Base-by-base conservation (phyloP, 805 yeast genomes). In the Teunomyces funiuensis region DNA sequence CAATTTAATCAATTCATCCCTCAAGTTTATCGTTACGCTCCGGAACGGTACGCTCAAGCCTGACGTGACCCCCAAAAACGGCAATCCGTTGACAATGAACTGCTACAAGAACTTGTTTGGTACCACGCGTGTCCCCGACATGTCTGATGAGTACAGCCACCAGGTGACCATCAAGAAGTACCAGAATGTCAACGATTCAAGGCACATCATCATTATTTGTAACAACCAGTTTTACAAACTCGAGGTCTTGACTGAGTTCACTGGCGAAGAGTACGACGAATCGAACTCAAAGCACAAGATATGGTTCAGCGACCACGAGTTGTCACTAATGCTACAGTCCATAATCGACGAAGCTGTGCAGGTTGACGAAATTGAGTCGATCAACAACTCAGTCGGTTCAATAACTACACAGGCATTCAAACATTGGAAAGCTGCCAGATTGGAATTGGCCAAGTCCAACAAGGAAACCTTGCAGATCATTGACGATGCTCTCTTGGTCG, bases 31-130 rank as follows among this genome's bases (percentile, higher is more conserved):
- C 13, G 66, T 79, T 11, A 77, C 85, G 11, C 62, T 84, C 43
- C 71, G 85, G 40, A 69, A 65, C 33, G 79, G 74, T 11, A 60
- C 73, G 0, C 63, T 85, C 40, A 68, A 74, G 37, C 79, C 82
- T 0, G 95, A 85, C 58, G 38, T 60, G n/a, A 66, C 80, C 17
- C 79, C 83, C 2, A 70, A 69, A 37, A 65, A 66, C 30, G 71
- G 71, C 1, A 66, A 61, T 14, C 79, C 82, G 0, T 63, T 83
- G 40, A 76, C 88, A 6, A 85, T 85, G 91, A 68, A 69, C 23
- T 81, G 89, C 19, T 84, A 83, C 58, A 60, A 65, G 42, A 81
- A 81, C 49, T 59, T 85, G 17, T 85, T 85, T 59, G 89, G 88
- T 7, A 74, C 88, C 5, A 77, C 89, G 0, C 71, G 90, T 43